Conservation (phyloP, 1,284 basidiomycete genomes). For the Irpex sp. region DNA sequence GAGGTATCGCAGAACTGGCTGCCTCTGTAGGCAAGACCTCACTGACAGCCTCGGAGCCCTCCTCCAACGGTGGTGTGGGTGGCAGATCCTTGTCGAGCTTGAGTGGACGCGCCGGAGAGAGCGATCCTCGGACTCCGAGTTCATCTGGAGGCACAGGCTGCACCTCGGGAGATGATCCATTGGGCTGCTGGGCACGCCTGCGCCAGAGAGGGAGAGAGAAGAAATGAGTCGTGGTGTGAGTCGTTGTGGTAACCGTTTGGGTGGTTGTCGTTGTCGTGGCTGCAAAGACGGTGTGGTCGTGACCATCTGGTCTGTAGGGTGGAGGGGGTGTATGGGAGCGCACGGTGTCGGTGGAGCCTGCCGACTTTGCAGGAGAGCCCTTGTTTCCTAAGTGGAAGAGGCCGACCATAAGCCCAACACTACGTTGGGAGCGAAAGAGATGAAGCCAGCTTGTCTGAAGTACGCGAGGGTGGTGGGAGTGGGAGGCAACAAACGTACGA, state of each 20-base stretch:
- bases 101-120: constrained; percentile 25
- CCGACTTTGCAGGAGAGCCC: constrained; percentile 21
- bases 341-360: constrained; percentile 14
- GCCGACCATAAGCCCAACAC: constrained; percentile 35
- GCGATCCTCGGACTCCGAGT: constrained; percentile 20
- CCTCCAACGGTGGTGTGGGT: constrained; percentile 45
- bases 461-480: constrained; percentile 1
- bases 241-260: constrained; percentile 47
- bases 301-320: constrained; percentile 35
- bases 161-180: constrained; percentile 19
- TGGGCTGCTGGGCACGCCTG: constrained; percentile 36
- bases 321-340: constrained; percentile 27
- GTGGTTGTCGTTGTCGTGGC: constrained; percentile 50
- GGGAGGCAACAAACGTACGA: neutral
- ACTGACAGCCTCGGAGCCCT: constrained; percentile 6
- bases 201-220: constrained; percentile 66
- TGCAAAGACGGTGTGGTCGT: constrained; percentile 36
- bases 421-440: constrained; percentile 7
- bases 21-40: neutral
- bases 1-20: neutral
- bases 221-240: constrained; percentile 50
- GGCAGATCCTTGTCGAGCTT: constrained; percentile 62
- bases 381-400: constrained; percentile 31
- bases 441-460: constrained; percentile 14
- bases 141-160: constrained; percentile 26